Conservation (phyloP, 495 filamentous ascomycete species). For the Xylaria venustula region DNA sequence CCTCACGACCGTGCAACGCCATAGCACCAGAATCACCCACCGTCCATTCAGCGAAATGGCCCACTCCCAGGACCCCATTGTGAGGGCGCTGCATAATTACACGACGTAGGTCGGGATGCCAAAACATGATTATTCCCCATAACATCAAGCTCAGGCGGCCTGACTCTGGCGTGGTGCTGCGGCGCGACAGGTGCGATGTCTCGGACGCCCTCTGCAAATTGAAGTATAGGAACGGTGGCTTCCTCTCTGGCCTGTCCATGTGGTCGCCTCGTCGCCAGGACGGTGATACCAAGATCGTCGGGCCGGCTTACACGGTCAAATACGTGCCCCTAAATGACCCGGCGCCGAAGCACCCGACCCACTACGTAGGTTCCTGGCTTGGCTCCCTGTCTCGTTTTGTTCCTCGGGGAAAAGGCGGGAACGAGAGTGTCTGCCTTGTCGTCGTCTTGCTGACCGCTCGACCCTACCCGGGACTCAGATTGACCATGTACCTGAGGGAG, state of each 20-base stretch:
- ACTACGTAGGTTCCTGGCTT: constrained; percentile 46
- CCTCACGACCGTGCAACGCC: background rate
- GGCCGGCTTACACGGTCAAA: constrained; percentile 58
- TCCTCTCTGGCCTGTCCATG: constrained; percentile 56
- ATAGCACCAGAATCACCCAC: background rate
- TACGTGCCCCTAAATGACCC: constrained; percentile 47
- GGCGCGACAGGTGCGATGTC: constrained; percentile 40
- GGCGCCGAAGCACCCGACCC: constrained; percentile 41
- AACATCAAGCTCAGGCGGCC: background rate
- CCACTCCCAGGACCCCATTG: constrained; percentile 28
- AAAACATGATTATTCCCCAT: background rate
- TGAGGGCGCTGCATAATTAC: constrained; percentile 38
- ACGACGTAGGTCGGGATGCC: constrained; percentile 35
- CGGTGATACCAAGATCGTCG: constrained; percentile 53
- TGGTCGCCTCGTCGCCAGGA: constrained; percentile 55
- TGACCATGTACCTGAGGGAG: constrained; percentile 50
- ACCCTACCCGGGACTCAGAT: constrained; percentile 34
- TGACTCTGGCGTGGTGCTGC: background rate
- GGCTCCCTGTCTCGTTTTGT: background rate
- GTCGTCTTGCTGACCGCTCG: constrained; percentile 1
- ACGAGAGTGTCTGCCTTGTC: too few relatives aligned
- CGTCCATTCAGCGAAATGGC: background rate
- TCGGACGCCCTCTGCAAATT: constrained; percentile 51
- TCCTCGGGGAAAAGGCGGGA: too few relatives aligned
- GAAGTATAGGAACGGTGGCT: constrained; percentile 53